phyloP scores from a whole-genome alignment of 352 stramenopile genomes.

The Globisporangium paroecandrum region DNA sequence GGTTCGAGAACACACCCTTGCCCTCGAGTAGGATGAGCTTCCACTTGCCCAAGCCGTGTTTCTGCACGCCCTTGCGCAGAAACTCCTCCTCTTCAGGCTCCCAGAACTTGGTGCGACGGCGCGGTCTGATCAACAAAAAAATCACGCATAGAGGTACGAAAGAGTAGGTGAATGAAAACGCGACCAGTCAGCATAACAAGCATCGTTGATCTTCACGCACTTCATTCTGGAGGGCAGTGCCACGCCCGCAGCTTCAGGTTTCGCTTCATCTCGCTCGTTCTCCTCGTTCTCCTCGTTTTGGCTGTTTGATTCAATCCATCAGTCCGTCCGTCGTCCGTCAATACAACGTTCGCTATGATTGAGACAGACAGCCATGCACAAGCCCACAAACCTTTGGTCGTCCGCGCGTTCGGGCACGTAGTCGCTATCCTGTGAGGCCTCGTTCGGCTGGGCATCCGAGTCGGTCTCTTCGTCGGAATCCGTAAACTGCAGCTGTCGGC shows the following conservation, averaged over 20 bases:
- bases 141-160: neutral
- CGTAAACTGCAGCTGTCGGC: conserved; percentile 34
- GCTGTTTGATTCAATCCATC: neutral
- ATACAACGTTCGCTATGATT: neutral
- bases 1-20: conserved; percentile 30
- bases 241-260: neutral
- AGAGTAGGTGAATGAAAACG: neutral
- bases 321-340: neutral
- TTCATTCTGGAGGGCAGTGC: neutral
- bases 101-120: conserved; percentile 37
- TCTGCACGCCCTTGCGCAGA: conserved; percentile 37
- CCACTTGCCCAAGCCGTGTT: conserved; percentile 43
- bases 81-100: conserved; percentile 39
- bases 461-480: neutral
- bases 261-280: neutral
- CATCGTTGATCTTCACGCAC: neutral
- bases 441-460: neutral
- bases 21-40: conserved; percentile 41
- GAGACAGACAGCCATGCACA: neutral
- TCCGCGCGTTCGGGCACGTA: neutral
- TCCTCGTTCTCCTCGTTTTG: neutral
- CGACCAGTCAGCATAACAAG: neutral
- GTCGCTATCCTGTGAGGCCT: conserved; percentile 6
- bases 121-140: conserved; percentile 10
- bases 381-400: conserved; percentile 1